Base-by-base conservation (phyloP, 2,329 filamentous ascomycete genomes). In the Hypoxylon sp. region DNA sequence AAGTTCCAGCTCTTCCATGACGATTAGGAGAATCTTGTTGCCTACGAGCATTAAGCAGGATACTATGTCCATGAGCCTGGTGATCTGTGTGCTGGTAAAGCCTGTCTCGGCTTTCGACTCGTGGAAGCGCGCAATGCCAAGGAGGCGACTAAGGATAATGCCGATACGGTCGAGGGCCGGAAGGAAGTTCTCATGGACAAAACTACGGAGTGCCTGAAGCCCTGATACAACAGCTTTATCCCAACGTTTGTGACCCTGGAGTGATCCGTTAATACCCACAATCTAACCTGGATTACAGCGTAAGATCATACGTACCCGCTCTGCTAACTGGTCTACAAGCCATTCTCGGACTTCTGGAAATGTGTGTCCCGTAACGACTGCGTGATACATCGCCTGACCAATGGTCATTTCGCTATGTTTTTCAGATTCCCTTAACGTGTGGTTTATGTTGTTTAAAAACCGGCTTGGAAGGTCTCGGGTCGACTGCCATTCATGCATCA, bases 161-260 rank as follows among this genome's bases (percentile, higher is more conserved):
- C 88, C 87, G 72, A 92, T 91, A 57, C 95, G 89, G 73, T 98
- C 94, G 1, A 98, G 83, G 0, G 93, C 93, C 0, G 96, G 96
- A 2, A 98, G 85, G 56, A 98, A 89, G 77, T 97, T 94, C 76
- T 97, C 91, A 75, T 97, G 94, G 0, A 94, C 84, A 11, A 98
- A 84, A 57, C 88, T 87, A 53, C 93, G 88, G 9, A 98, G 85
- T 59, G 89, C 91, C 65, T 93, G 90, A 19, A 98, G 90, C 0
- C 94, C 93, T 3, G 89, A 88, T 1, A 88, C 86, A 1, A 97
- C 91, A 5, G 92, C 91, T 75, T 95, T 97, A 69, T 98, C 94
- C 96, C 96, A 99, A 52, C 96, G 86, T 80, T 97, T 98, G 74
- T 97, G 93, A 0, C 94, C 94, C 91, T 96, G 55, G 19, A 17